Base-by-base conservation (phyloP, 2,329 filamentous ascomycete species). In the Cladobotryum protrusum region DNA sequence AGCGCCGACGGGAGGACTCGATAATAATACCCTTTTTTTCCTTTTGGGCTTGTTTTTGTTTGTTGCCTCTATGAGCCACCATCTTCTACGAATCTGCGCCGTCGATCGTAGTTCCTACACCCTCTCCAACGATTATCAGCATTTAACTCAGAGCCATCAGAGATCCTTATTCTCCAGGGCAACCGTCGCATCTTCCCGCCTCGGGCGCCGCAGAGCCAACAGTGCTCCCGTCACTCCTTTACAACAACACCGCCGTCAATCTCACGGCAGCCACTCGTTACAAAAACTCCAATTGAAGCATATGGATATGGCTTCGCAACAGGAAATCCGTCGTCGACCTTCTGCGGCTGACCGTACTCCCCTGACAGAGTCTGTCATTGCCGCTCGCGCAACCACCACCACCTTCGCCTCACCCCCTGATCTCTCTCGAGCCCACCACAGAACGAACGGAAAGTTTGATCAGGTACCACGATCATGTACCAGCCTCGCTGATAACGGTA, bases 61-160 rank as follows among this genome's bases (percentile, higher is more conserved):
- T 39, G 41, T 49, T 61, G 55, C 57, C 62, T 61, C 71, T 29
- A 78, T 78, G 75, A 74, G 70, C 60, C 67, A 65, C 59, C 71
- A 70, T 61, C 68, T 75, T 54, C 61, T 76, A 52, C 66, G 68
- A 63, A 66, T 75, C 56, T 77, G 74, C 63, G 69, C 71, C 61
- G 63, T 69, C 57, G 70, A 73, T 63, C 68, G 71, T 59, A 72
- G 66, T 61, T 71, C 71, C 58, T 67, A 65, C 64, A 59, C 68
- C 63, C 66, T 76, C 61, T 65, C 73, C 56, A 61, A 74, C 67
- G 70, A 76, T 56, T 65, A 70, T 52, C 65, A 66, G 56, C 68
- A 68, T 55, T 61, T 73, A 56, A 68, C 66, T 52, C 67, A 62
- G 55, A 54, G 59, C 57, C 60, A 68, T 56, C 57, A 68, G 60